These are phyloP conservation scores for Calcarisporium arbuscula DNA, from an alignment of 2,329 filamentous ascomycete species.

Conservation along the genomic window DNA sequence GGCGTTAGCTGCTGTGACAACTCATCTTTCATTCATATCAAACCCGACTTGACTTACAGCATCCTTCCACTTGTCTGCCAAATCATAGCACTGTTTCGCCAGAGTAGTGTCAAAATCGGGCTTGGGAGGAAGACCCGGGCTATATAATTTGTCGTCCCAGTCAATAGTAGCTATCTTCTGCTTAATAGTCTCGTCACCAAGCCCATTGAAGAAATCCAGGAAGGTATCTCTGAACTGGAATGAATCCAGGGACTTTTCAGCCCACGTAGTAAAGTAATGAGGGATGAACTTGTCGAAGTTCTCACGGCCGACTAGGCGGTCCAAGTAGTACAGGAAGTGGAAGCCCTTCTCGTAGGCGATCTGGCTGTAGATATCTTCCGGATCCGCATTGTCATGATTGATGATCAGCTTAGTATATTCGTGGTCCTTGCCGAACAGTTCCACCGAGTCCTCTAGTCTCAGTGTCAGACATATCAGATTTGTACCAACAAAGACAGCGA, in stretches of 20 bases:
- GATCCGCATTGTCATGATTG: constrained; percentile 82
- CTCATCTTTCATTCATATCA: too few species aligned
- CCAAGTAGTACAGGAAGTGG: constrained; percentile 85
- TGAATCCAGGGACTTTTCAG: constrained; percentile 81
- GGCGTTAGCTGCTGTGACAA: constrained; percentile 17
- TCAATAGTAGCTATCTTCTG: constrained; percentile 68
- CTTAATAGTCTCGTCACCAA: constrained; percentile 55
- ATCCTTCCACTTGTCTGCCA: constrained; percentile 76
- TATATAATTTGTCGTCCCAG: constrained; percentile 87
- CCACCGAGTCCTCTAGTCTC: constrained; percentile 62
- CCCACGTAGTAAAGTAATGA: constrained; percentile 84
- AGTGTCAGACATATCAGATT: too few species aligned
- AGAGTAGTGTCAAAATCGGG: constrained; percentile 85
- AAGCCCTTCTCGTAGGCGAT: constrained; percentile 97
- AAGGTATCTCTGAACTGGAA: constrained; percentile 91
- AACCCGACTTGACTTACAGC: constrained; percentile 36
- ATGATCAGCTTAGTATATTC: constrained; percentile 90
- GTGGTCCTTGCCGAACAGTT: constrained; percentile 73
- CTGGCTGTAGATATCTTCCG: constrained; percentile 89
- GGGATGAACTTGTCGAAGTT: constrained; percentile 95
- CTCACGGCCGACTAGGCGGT: constrained; percentile 75
- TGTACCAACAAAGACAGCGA: too few species aligned
- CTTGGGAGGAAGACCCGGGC: constrained; percentile 83
- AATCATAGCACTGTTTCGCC: constrained; percentile 75
- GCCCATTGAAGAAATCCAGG: constrained; percentile 69